Base-by-base conservation (phyloP, 73 alveolate genomes). In the Uronychia binucleata region DNA sequence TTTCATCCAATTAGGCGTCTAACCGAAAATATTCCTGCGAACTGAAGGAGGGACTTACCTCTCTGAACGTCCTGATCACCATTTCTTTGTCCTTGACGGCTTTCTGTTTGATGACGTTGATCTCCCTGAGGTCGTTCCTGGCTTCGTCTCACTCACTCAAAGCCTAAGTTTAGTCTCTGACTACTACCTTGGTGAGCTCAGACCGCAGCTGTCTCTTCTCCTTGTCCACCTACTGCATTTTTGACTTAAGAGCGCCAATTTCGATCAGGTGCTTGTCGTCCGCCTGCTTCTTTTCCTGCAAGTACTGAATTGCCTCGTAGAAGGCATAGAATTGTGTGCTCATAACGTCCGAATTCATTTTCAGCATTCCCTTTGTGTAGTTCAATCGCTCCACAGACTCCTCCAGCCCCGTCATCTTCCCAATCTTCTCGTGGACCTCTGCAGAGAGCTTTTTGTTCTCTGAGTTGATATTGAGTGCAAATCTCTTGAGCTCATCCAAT, bases 271-370 rank as follows among this genome's bases (percentile, higher is more conserved):
- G 59, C 35, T 78, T 86, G 35, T 86, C 92, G 57, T 86, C 92
- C 33, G 58, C 60, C 13, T 86, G 78, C 60, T 86, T 86, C 77
- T 85, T 74, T 30, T 80, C 86, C 1, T 86, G 80, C 28, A 90
- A 60, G 33, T 75, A 60, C 57, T 77, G 32, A 28, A 90, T 78
- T 11, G 90, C 85, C 58, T 86, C 86, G 84, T 90, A 90, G 19
- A 90, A 85, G 31, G 86, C 77, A 74, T 74, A 32, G 0, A 90
- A 77, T 46, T 90, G 32, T 31, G 86, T 92, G 1, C 92, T 88
- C 93, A 85, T 90, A 28, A 90, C 79, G 31, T 90, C 95, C 30
- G 85, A 28, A 59, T 90, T 92, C 95, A 90, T 85, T 28, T 29
- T 74, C 59, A 79, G 35, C 26, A 90, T 67, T 26, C 86, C 26